A percentile compares a stretch with the other conserved stretches of the same genome.
Conservation (phyloP, 1,139 yeast species). For the Debaryomycetaceae sp. region DNA sequence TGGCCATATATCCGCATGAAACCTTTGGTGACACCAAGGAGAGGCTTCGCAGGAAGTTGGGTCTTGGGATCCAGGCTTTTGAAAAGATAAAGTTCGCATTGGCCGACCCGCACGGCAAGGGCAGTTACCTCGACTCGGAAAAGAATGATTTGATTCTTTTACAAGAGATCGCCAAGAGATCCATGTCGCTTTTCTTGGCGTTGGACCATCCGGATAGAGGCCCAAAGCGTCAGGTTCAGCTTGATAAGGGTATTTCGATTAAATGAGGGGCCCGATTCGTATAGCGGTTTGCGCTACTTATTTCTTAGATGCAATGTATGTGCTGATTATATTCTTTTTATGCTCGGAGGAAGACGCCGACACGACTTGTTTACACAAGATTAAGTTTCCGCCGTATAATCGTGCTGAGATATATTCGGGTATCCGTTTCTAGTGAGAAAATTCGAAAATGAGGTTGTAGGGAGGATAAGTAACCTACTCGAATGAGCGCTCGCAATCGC, state of each 20-base stretch:
- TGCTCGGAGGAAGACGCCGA: too few species aligned
- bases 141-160: conserved; percentile 45
- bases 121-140: conserved; percentile 37
- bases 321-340: background rate
- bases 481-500: too few species aligned
- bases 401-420: too few species aligned
- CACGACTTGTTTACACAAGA: too few species aligned
- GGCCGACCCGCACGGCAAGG: conserved; percentile 31
- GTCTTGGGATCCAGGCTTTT: conserved; percentile 71
- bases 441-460: too few species aligned
- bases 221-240: conserved; percentile 32
- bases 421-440: too few species aligned
- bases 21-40: conserved; percentile 49
- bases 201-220: conserved; percentile 80
- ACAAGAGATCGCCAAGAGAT: conserved; percentile 39
- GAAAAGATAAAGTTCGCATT: conserved; percentile 61
- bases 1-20: conserved; percentile 59
- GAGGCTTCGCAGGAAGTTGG: conserved; percentile 58
- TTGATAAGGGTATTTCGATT: conserved; percentile 54
- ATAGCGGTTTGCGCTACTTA: too few species aligned
- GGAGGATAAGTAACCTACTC: too few species aligned
- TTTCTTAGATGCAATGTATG: too few species aligned
- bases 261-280: conserved; percentile 9
- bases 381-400: too few species aligned
- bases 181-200: conserved; percentile 39